These are phyloP conservation scores for Suillus ampliporus DNA, from an alignment of 768 basidiomycete genomes.

Conservation along the genomic window DNA sequence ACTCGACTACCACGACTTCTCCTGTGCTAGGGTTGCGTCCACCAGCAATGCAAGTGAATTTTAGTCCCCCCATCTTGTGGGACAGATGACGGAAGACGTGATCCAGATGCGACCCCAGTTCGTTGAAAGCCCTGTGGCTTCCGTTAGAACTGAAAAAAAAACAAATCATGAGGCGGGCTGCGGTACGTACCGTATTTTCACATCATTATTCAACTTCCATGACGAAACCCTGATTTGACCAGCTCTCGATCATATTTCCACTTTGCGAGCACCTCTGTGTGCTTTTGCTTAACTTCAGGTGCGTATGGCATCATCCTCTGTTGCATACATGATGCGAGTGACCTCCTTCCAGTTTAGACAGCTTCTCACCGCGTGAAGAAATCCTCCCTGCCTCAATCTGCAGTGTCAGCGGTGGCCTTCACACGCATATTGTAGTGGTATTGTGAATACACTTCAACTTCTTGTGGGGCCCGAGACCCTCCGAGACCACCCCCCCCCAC, in stretches of 20 bases:
- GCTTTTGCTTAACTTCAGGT: background rate
- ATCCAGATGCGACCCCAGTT: background rate
- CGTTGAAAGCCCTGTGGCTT: background rate
- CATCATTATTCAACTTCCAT: background rate
- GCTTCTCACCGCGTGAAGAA: background rate
- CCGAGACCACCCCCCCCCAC: too few species aligned
- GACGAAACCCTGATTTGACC: background rate
- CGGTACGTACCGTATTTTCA: background rate
- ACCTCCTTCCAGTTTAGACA: background rate
- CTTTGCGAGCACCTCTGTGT: background rate
- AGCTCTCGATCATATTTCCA: background rate
- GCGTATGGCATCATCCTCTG: background rate
- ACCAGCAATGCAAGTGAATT: background rate
- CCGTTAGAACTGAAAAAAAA: background rate
- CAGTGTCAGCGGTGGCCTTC: background rate
- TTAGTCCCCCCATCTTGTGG: background rate
- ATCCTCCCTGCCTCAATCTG: background rate
- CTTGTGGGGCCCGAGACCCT: too few species aligned
- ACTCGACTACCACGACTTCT: background rate
- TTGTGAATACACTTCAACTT: background rate
- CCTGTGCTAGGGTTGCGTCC: background rate
- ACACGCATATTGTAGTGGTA: background rate
- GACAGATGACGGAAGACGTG: background rate
- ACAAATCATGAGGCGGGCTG: too few species aligned
- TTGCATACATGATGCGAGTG: background rate